phyloP scores from a whole-genome alignment of 768 basidiomycete species.

The Tylopilus vinaceipallidus region DNA sequence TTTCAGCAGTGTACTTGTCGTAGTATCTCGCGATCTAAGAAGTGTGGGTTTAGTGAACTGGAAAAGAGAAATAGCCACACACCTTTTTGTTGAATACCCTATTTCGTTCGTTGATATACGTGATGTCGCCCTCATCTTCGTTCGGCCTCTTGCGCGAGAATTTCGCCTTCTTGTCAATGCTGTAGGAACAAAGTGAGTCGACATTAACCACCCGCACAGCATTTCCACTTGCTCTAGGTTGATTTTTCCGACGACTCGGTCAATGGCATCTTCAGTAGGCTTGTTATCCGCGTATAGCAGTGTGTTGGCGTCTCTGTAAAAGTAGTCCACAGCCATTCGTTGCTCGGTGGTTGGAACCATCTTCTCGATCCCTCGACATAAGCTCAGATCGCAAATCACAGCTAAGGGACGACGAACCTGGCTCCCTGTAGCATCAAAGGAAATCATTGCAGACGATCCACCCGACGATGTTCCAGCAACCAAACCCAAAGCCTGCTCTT shows the following conservation, averaged over 20 bases:
- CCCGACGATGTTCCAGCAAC: constrained; percentile 52
- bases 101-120: constrained; percentile 98
- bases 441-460: constrained; percentile 39
- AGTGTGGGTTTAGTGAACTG: background rate
- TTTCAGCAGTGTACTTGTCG: constrained; percentile 96
- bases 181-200: constrained; percentile 29
- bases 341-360: constrained; percentile 57
- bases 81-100: constrained; percentile 98
- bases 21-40: constrained; percentile 87
- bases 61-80: constrained; percentile 3
- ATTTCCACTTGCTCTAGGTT: constrained; percentile 82
- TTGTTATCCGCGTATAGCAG: constrained; percentile 94
- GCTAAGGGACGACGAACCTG: constrained; percentile 33
- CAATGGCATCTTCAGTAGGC: constrained; percentile 93
- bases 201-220: background rate
- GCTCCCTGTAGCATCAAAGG: constrained; percentile 50
- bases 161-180: constrained; percentile 86
- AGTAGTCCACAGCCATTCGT: constrained; percentile 67
- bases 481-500: constrained; percentile 78
- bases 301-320: constrained; percentile 93
- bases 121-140: constrained; percentile 94
- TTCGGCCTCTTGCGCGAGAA: constrained; percentile 87
- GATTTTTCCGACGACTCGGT: constrained; percentile 86
- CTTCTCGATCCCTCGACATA: constrained; percentile 31
- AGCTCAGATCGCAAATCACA: constrained; percentile 1